Base-by-base conservation (phyloP, 2,329 filamentous ascomycete genomes). In the Dissoconium aciculare region DNA sequence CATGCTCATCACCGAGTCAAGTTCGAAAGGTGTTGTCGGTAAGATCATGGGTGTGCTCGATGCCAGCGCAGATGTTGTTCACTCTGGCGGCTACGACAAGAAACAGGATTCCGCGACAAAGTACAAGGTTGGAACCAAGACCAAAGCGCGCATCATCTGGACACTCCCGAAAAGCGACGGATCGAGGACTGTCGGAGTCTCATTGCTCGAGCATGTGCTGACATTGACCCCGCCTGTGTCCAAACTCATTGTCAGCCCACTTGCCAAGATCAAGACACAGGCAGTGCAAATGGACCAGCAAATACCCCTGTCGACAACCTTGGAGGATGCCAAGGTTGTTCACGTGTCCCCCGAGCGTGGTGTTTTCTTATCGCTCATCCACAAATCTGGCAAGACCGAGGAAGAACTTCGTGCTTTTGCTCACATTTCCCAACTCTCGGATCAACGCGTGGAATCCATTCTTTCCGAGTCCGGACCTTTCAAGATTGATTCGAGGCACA, bases 1-100 rank as follows among this genome's bases (percentile, higher is more conserved):
- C 44, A 65, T 94, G 8, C 64, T 95, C 28, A 60, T 98, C 21
- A 78, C 80, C 2, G 78, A 89, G 27, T 71, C 79, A 10, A 73
- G 75, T 8, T 57, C 67, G 9, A 72, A 69, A 40, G 89, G 89
- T n/a, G 58, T 98, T 36, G 64, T 70, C 28, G 89, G 89, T 46
- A 94, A 94, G 55, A 71, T 95, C 26, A 79, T 98, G 67, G 91
- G 89, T 11, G 73, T 85, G 51, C 60, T 98, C 14, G 82, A 94
- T 56, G 80, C 82, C 8, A 94, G 84, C 1, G 84, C 87, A 11
- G 89, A 98, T 54, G 54, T 87, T 19, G 71, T 94, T 26, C 89
- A 98, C 55, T 92, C 84, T 10, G 84, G 84, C 19, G 70, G 71
- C 30, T 79, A 75, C 3, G 69, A 74, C 25, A 33, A 39, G 10